Percentiles rank a stretch among this genome's conserved stretches.
phyloP scores from a whole-genome alignment of 1,284 basidiomycete genomes.

The Ceratobasidium sp. region DNA sequence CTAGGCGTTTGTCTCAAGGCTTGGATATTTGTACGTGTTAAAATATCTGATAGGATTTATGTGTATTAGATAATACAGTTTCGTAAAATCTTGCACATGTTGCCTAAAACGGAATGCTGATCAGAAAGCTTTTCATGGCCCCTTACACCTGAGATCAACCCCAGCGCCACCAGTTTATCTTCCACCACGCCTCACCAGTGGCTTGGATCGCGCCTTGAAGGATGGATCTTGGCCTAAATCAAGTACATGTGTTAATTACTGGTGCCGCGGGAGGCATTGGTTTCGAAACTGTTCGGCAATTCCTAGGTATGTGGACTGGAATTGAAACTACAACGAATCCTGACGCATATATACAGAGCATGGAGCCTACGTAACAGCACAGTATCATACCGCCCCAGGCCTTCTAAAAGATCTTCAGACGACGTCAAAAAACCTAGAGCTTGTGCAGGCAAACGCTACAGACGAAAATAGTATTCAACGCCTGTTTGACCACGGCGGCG shows the following conservation, averaged over 20 bases:
- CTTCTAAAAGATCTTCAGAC: conserved; percentile 65
- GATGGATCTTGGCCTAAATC: conserved; percentile 61
- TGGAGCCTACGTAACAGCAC: conserved; percentile 78
- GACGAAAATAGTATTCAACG: conserved; percentile 70
- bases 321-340: background rate
- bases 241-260: conserved; percentile 63
- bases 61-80: background rate
- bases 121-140: too few species aligned
- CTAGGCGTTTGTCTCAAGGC: too few species aligned
- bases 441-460: conserved; percentile 71
- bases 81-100: background rate
- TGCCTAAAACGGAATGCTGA: background rate
- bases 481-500: conserved; percentile 50
- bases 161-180: too few species aligned
- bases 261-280: conserved; percentile 80
- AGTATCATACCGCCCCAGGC: conserved; percentile 72
- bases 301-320: conserved; percentile 62
- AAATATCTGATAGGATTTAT: background rate
- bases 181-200: too few species aligned
- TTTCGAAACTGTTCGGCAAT: conserved; percentile 68
- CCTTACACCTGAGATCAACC: too few species aligned
- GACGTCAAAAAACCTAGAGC: conserved; percentile 59
- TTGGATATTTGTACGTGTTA: too few species aligned
- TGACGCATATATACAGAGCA: conserved; percentile 64
- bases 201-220: background rate